Evolutionary conservation across 108 stramenopile species (phyloP).

Genomic region (Schizochytrium sp.): DNA sequence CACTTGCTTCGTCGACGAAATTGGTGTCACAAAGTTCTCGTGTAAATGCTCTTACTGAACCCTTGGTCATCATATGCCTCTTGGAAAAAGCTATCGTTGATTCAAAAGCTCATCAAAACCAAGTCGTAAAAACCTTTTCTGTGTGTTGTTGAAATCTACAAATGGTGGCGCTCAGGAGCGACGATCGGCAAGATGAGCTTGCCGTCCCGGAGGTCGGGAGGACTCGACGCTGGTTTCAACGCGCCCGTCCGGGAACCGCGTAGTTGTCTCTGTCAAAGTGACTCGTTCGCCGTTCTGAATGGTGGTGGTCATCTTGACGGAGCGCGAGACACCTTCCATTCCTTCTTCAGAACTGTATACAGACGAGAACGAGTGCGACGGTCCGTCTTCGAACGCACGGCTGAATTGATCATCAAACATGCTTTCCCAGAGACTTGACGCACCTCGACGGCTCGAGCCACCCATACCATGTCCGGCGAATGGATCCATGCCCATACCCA

Average conservation of each 20-base stretch:
- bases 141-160: too few relatives aligned
- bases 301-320: not conserved
- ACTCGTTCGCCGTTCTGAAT: not conserved
- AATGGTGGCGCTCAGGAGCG: not conserved
- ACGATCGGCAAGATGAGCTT: not conserved
- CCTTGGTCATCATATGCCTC: too few relatives aligned
- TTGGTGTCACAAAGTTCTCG: too few relatives aligned
- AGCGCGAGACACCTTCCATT: not conserved
- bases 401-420: not conserved
- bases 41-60: too few relatives aligned
- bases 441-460: too few relatives aligned
- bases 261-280: not conserved
- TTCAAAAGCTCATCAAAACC: too few relatives aligned
- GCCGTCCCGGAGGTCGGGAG: not conserved
- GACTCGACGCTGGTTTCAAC: not conserved
- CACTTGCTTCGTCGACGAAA: too few relatives aligned
- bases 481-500: not conserved
- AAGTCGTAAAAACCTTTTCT: too few relatives aligned
- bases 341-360: not conserved
- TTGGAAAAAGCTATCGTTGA: too few relatives aligned
- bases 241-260: not conserved
- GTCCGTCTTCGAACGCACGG: not conserved
- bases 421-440: not conserved
- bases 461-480: too few relatives aligned
- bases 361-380: not conserved